Evolutionary conservation across 177 flowering plant species (phyloP), one percentile per base, ranked within the genome.

Genomic region (Tripterygium wilfordii): DNA sequence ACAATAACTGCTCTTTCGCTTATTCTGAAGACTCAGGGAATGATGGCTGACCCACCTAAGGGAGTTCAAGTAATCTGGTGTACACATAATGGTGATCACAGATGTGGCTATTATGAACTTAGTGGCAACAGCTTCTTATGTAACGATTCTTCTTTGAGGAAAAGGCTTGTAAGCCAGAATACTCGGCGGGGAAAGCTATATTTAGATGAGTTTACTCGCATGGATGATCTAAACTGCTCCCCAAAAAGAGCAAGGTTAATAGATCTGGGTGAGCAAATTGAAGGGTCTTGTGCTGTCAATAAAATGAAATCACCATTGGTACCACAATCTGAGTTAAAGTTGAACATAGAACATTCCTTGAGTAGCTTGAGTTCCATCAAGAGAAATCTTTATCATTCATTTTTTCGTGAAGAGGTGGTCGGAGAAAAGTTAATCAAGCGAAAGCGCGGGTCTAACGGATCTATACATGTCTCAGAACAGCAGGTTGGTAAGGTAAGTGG

Each of bases 61-160:
- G 91, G 81, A 25, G 80, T 63, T 36, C 70, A 78, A 36, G 65
- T 82, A 17, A 59, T 57, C 49, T 88, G 96, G 94, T 84, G 90
- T 57, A 61, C 54, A 2, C 86, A 74, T 66, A 67, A 80, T 68
- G 57, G 70, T 24, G 66, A 73, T 14, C 69, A 67, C 59, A 75
- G 58, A 54, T 86, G 95, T 80, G 98, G 96, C n/a, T 88, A 83
- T 57, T 92, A 92, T 71, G 98, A 91, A 69, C 63, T 74, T 39
- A 62, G 56, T 47, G 65, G 64, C 45, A 62, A 55, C 36, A 61
- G 55, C 42, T 31, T 38, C 8, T 9, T 42, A 31, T 24, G 49
- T 50, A 62, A 55, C 49, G 58, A 57, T 22, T 25, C 56, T 29
- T 45, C 58, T 18, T 30, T 48, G 8, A 61, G 53, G 31, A 72